Base-by-base conservation (phyloP, 2,329 filamentous ascomycete genomes). In the Colletotrichum trifolii region DNA sequence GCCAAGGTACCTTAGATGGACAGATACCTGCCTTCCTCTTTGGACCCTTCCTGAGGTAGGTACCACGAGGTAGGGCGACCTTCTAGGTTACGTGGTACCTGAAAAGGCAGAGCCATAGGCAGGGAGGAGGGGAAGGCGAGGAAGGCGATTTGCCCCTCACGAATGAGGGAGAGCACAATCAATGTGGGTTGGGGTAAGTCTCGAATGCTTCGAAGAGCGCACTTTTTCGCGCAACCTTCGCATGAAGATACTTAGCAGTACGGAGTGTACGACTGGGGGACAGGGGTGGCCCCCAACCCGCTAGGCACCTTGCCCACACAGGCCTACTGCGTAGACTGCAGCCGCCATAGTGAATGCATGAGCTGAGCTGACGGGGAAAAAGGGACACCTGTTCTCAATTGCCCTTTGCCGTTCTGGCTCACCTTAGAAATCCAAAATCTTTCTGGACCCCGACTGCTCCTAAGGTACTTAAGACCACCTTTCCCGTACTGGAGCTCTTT, bases 311-410 rank as follows among this genome's bases (percentile, higher is more conserved):
- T 38, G 38, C 36, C 52, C 50, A 49, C 50, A 64, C 45, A 64
- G 60, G 38, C 60, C 52, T 48, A 11, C 13, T 13, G 42, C 42
- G 42, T 13, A 15, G 13, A 13, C 15, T 58, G 54, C 54, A 47
- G 64, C 54, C 60, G 64, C 60, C 54, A 60, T 54, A 64, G 60
- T 65, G 64, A 64, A 60, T 59, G 60, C 64, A 64, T 60, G 52
- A 57, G 62, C 50, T 66, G 61, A 56, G 61, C 65, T 67, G 62
- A 4, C 25, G 25, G 25, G 25, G 61, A 52, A 67, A 67, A 62
- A 65, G 56, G 65, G 66, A 67, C 66, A 67, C 62, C 62, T 67
- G 66, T 67, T 67, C 66, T 67, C 57, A 67, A 67, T 67, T 67
- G 56, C 64, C 56, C 54, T 60, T 60, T 53, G 17, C 25, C 25